Evolutionary conservation across 805 yeast genomes (phyloP), one percentile per base, ranked within the genome.

Genomic region (Starmerella bombi): DNA sequence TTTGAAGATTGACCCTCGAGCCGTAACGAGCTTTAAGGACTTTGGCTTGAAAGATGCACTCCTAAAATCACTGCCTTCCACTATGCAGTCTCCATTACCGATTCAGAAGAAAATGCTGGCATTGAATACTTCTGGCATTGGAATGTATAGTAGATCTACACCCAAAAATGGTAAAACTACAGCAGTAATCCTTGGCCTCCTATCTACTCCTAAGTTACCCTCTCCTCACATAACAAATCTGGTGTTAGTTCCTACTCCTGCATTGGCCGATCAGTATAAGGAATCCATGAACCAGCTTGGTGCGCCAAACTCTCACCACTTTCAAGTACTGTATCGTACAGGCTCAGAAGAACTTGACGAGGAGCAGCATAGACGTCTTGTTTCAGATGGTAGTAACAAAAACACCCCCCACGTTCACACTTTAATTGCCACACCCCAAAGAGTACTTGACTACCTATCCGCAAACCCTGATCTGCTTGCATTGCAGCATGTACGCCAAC

Each of bases 351-450:
- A 52, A 41, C 44, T 20, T 4, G 55, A 52, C 23, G 50, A 42
- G 20, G 31, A 27, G 17, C 65, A 62, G 41, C 45, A 48, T 15
- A 32, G 41, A 4, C 44, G 60, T 27, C 3, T 17, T 20, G 19
- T 38, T 7, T n/a, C n/a, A n/a, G 17, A 16, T 2, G 5, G 17
- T 8, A n/a, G 8, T 14, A 25, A 16, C 18, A 32, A 34, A 2
- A 9, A 18, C n/a, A 8, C 10, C 8, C 14, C 22, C 5, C 32
- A 33, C 16, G 4, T 30, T 4, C 70, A 66, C 15, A 65, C 72
- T n/a, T 49, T 72, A 21, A 61, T 72, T n/a, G 73, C 72, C 3
- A 72, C 77, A 0, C 78, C 78, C 0, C 67, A 70, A 6, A 52
- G 77, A 35, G 47, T 72, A 34, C 56, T 71, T 28, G 78, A 72